phyloP scores from a whole-genome alignment of 129 eudicot genomes.

The Arctium minus region DNA sequence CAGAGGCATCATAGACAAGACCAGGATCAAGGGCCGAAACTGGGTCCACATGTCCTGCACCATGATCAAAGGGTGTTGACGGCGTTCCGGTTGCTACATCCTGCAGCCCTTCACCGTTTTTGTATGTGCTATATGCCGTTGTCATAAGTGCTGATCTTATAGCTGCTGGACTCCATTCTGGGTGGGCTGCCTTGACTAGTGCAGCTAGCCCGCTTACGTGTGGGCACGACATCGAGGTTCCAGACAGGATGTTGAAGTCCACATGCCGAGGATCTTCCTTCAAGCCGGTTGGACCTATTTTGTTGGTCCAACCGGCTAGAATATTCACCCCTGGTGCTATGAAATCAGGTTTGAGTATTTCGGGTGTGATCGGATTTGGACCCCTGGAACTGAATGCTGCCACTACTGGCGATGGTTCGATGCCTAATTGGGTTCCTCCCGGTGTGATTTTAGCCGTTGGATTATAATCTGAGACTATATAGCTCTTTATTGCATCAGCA shows the following conservation, averaged over 20 bases:
- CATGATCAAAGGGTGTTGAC: slow-evolving; percentile 36
- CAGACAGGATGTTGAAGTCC: slow-evolving; percentile 68
- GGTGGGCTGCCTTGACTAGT: slow-evolving; percentile 60
- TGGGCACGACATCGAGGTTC: slow-evolving; percentile 95
- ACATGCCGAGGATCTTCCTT: slow-evolving; percentile 48
- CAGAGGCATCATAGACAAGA: slow-evolving; percentile 29
- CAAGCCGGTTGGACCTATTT: slow-evolving; percentile 69
- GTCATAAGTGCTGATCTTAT: slow-evolving; percentile 86
- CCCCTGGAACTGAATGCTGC: slow-evolving; percentile 90
- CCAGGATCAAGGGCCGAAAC: slow-evolving; percentile 33
- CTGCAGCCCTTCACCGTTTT: slow-evolving; percentile 44
- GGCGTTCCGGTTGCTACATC: slow-evolving; percentile 70
- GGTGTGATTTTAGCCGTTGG: slow-evolving; percentile 52
- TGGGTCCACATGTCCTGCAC: slow-evolving; percentile 44
- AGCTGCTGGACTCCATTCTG: slow-evolving; percentile 87
- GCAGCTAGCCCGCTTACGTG: slow-evolving; percentile 84
- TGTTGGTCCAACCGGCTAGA: slow-evolving; percentile 74
- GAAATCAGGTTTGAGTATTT: slow-evolving; percentile 73
- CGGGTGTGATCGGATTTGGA: slow-evolving; percentile 81
- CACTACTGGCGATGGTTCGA: slow-evolving; percentile 75
- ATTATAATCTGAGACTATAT: slow-evolving; percentile 38
- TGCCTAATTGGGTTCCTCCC: slow-evolving; percentile 55
- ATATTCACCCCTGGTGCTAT: slow-evolving; percentile 91
- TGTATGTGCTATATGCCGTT: slow-evolving; percentile 62
- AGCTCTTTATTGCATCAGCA: slow-evolving; percentile 54